phyloP scores from a whole-genome alignment of 345 rosid species.

The Lepidium africanum region DNA sequence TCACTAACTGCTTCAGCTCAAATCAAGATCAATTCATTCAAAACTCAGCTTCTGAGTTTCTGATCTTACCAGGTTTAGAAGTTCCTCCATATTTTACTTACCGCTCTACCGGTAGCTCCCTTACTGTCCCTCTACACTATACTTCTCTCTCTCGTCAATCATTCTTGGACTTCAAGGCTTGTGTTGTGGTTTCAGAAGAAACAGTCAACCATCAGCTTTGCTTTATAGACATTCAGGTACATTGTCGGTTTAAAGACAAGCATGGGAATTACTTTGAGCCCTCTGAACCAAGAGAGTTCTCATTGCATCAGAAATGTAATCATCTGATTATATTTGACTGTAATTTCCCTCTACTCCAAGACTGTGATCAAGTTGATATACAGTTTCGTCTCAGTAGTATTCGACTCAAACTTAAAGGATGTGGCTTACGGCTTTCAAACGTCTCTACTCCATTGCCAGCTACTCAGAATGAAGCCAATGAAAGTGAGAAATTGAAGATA shows the following conservation, averaged over 20 bases:
- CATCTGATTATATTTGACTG: conserved; percentile 10
- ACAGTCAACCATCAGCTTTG: not conserved
- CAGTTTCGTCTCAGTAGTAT: not conserved
- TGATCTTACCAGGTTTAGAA: conserved; percentile 2
- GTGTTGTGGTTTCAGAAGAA: conserved; percentile 13
- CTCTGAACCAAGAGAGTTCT: not conserved
- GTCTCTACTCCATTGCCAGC: not conserved
- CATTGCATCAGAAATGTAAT: not conserved
- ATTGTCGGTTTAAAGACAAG: not conserved
- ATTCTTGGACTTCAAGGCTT: conserved; percentile 13
- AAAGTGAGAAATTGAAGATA: not conserved
- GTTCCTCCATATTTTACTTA: not conserved
- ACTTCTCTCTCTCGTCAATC: not conserved
- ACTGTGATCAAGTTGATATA: conserved; percentile 4
- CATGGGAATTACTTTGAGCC: conserved; percentile 1
- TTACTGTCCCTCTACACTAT: not conserved
- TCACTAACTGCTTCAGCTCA: not conserved
- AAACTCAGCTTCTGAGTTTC: not conserved
- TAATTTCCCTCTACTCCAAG: not conserved
- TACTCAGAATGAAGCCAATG: not conserved
- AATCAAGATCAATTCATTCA: conserved; percentile 4
- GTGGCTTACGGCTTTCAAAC: not conserved
- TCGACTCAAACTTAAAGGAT: not conserved
- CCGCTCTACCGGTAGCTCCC: not conserved
- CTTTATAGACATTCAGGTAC: conserved; percentile 14